Percentiles rank a stretch among this genome's conserved stretches.
phyloP scores from a whole-genome alignment of 805 yeast genomes.

The Blastobotrys mokoenaii region DNA sequence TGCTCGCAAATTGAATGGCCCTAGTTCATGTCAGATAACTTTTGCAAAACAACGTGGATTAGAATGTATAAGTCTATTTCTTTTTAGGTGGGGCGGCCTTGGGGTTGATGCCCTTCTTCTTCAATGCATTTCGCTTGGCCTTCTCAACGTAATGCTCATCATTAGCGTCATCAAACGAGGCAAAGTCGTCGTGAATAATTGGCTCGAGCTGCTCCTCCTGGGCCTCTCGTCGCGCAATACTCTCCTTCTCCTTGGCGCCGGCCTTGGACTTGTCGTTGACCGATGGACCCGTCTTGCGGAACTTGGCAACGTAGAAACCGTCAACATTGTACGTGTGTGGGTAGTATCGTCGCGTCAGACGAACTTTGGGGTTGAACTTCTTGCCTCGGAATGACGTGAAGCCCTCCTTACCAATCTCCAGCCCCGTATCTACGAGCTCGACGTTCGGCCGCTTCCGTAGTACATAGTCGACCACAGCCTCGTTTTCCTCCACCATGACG shows the following conservation, averaged over 20 bases:
- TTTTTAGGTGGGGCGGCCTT: constrained; percentile 2
- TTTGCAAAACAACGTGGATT: too few species aligned
- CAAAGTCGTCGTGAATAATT: constrained; percentile 78
- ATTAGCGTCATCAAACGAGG: constrained; percentile 66
- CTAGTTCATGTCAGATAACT: too few species aligned
- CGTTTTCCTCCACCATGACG: constrained; percentile 96
- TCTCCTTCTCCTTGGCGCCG: constrained; percentile 81
- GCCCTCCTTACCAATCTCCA: constrained; percentile 93
- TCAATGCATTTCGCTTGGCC: constrained; percentile 32
- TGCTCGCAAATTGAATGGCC: too few species aligned
- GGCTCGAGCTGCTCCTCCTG: constrained; percentile 52
- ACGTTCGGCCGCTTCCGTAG: constrained; percentile 94
- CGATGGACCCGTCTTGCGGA: constrained; percentile 81
- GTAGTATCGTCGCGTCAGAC: constrained; percentile 86
- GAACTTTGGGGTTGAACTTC: constrained; percentile 67
- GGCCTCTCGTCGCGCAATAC: constrained; percentile 70
- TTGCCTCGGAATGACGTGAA: constrained; percentile 91
- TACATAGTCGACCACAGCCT: constrained; percentile 97
- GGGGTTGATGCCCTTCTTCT: constrained; percentile 28
- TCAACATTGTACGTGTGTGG: constrained; percentile 98
- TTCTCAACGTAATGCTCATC: constrained; percentile 66
- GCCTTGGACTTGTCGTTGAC: constrained; percentile 80
- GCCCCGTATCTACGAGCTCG: constrained; percentile 83
- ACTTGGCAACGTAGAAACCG: constrained; percentile 96
- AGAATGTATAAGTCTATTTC: not conserved